phyloP scores from a whole-genome alignment of 1,139 yeast genomes.

The Debaryomyces fabryi region DNA sequence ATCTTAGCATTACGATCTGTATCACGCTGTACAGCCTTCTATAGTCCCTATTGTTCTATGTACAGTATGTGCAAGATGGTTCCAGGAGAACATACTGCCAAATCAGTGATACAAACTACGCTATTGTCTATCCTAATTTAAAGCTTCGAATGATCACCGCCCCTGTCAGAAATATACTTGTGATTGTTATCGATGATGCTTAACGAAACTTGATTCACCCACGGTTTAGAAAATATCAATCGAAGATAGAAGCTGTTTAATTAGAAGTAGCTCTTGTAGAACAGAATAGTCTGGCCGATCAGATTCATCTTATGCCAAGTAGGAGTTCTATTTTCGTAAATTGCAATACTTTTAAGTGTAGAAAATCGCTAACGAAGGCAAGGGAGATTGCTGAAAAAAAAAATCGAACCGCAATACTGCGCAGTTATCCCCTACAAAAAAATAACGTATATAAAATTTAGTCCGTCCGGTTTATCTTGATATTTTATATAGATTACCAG shows the following conservation, averaged over 20 bases:
- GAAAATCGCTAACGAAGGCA: neutral
- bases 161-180: neutral
- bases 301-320: neutral
- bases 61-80: slow-evolving; percentile 3
- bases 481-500: neutral
- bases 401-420: slow-evolving; percentile 3
- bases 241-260: neutral
- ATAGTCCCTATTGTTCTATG: neutral
- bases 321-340: neutral
- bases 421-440: slow-evolving; percentile 4
- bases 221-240: neutral
- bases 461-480: neutral
- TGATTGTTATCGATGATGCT: neutral
- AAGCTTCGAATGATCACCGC: neutral
- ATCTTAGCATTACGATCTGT: neutral
- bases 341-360: neutral
- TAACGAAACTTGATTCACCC: neutral
- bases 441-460: slow-evolving; percentile 1
- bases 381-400: slow-evolving; percentile 4
- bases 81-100: neutral
- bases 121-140: neutral
- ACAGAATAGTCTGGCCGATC: neutral
- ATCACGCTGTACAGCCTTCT: slow-evolving; percentile 1
- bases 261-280: neutral
- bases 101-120: neutral